Base-by-base conservation (phyloP, 768 basidiomycete species). In the Phylloporus sp. region DNA sequence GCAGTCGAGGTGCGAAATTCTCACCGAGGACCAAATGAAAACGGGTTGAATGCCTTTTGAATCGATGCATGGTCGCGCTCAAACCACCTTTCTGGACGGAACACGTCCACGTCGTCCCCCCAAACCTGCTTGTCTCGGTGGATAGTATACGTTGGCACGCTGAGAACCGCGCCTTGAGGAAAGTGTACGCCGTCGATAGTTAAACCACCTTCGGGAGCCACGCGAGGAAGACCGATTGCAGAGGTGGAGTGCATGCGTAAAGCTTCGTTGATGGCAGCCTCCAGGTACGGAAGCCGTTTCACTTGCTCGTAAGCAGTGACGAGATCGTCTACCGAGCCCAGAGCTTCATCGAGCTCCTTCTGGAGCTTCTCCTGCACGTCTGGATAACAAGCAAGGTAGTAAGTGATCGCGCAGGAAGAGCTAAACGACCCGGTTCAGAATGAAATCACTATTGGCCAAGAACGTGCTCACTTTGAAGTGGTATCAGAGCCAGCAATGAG, bases 401-500 rank as follows among this genome's bases (percentile, higher is more conserved):
- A 92, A 20, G 88, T 75, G 60, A 94, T 91, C 10, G 90, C 91
- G 56, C 90, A 92, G 5, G 88, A 88, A 15, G 90, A 92, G 70
- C 89, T 91, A 48, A 26, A 28, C 24, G 15, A 29, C 24, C 24
- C 23, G 43, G 22, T 31, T 56, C 20, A 44, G 45, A 26, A 28
- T 33, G 41, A 33, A 31, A 18, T 9, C 21, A 22, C 24, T 26
- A 22, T 27, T 34, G 21, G 22, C 24, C 4, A 13, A 13, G 9
- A 38, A 37, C 17, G 31, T 29, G 34, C 82, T 50, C 55, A 90
- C 88, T 95, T 96, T 37, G 91, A 92, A 0, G 93, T 95, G 1
- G 92, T 96, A 58, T 96, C 92, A 4, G 85, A 87, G 2, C 91
- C 91, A 6, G 90, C 90, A 53, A 93, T 91, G 15, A 93, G 75